phyloP scores from a whole-genome alignment of 225 moss, liverwort and hornwort genomes.

The Sphagnum contortum region DNA sequence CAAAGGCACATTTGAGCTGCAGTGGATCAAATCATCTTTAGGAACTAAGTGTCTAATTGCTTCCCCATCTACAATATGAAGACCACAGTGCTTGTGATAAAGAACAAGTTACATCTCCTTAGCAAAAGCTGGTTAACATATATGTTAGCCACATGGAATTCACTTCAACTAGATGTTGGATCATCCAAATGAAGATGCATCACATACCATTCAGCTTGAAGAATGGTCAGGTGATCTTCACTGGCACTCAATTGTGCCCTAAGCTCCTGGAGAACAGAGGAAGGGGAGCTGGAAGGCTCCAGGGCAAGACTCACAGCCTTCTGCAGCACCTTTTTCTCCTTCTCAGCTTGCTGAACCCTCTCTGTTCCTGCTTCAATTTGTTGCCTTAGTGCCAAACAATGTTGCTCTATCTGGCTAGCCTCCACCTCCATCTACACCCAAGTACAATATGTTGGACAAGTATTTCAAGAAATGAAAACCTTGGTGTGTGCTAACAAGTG shows the following conservation, averaged over 20 bases:
- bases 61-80: too few species aligned
- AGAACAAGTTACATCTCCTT: too few species aligned
- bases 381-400: constrained; percentile 14
- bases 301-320: constrained; percentile 28
- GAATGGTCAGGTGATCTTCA: constrained; percentile 33
- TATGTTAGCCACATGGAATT: too few species aligned
- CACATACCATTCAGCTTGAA: constrained; percentile 33
- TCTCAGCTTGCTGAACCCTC: constrained; percentile 16
- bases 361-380: constrained; percentile 12
- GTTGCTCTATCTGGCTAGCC: constrained; percentile 17
- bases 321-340: constrained; percentile 15
- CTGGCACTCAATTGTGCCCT: constrained; percentile 16
- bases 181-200: too few species aligned
- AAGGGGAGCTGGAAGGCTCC: constrained; percentile 12
- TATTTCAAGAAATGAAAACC: neutral
- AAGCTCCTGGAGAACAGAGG: constrained; percentile 17
- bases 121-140: too few species aligned
- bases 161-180: too few species aligned
- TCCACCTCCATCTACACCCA: constrained; percentile 36
- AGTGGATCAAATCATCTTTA: too few species aligned
- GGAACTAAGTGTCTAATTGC: too few species aligned
- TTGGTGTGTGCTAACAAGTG: neutral
- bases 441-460: neutral
- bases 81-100: too few species aligned
- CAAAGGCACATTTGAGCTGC: too few species aligned